phyloP scores from a whole-genome alignment of 2,329 filamentous ascomycete species.

The Cladosporium phlei region DNA sequence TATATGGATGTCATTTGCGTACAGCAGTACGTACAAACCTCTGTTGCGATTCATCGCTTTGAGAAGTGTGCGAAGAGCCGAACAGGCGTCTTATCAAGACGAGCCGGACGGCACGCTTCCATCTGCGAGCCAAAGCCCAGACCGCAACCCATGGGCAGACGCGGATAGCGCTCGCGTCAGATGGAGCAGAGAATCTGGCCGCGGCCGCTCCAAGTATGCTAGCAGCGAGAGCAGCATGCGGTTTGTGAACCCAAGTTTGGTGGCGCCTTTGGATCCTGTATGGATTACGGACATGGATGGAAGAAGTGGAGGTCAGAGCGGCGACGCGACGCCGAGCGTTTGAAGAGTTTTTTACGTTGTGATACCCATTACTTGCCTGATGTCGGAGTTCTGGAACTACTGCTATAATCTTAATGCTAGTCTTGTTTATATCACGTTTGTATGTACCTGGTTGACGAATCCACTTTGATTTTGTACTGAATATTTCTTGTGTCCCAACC shows the following conservation, averaged over 20 bases:
- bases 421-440: background rate
- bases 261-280: slow-evolving; percentile 45
- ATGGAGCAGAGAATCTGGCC: slow-evolving; percentile 13
- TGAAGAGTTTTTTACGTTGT: background rate
- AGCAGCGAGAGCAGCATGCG: slow-evolving; percentile 62
- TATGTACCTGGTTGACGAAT: no score
- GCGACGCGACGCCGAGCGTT: background rate
- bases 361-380: slow-evolving; percentile 10
- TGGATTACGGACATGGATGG: slow-evolving; percentile 24
- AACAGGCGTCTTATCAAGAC: slow-evolving; percentile 42
- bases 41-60: slow-evolving; percentile 90
- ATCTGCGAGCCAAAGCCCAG: slow-evolving; percentile 13
- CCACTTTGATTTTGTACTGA: no score
- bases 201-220: slow-evolving; percentile 63
- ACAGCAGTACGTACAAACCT: slow-evolving; percentile 74
- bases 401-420: background rate
- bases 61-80: slow-evolving; percentile 68
- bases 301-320: slow-evolving; percentile 7
- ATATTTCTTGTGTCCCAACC: no score
- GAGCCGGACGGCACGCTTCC: slow-evolving; percentile 12
- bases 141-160: slow-evolving; percentile 39
- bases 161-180: slow-evolving; percentile 16
- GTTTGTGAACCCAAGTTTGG: slow-evolving; percentile 74
- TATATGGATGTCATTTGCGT: slow-evolving; percentile 85
- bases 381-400: background rate